Base-by-base conservation (phyloP, 768 basidiomycete genomes). In the Melanogaster broomeanus region DNA sequence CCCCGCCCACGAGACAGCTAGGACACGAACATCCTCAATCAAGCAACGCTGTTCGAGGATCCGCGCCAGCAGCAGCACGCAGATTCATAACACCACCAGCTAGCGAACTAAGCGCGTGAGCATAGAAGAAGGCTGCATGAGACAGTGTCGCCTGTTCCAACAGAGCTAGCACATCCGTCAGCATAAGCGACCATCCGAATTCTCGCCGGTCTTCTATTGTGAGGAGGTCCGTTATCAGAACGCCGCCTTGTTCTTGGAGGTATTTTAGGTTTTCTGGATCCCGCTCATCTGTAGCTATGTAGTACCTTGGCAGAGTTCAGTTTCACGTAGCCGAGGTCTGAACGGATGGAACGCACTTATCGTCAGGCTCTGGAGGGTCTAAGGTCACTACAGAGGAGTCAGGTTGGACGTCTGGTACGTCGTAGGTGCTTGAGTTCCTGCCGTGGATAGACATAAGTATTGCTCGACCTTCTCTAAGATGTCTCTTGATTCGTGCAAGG, bases 281-380 rank as follows among this genome's bases (percentile, higher is more conserved):
- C 27, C 77, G 74, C 52, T 79, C 78, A 49, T 78, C 77, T 19
- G 71, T 74, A n/a, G 71, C 72, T 9, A 73, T 60, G 45, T 67
- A 72, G 38, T 58, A 74, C 37, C 71, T 72, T 24, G 21, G 21
- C 9, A 40, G 15, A 1, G 21, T 38, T 33, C 16, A 39, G 24
- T 15, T 8, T 42, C 39, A 13, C 22, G 13, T 40, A 15, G 4
- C 13, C 24, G 9, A 7, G 1, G 21, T 6, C 9, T 9, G 27
- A 21, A 27, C 30, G 12, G 2, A 37, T 10, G 15, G 13, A 2
- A 35, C 55, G 37, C 34, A 71, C 66, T 42, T 57, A 34, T 68
- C 64, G 35, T 48, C 57, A 4, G 53, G 45, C 35, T 58, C 45
- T 11, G 66, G 66, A 0, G 68, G 68, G 5, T 64, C 56, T 21